Percentiles rank a stretch among this genome's conserved stretches.
phyloP scores from a whole-genome alignment of 2,329 filamentous ascomycete genomes.

The Aspergillus brunneoviolaceus region DNA sequence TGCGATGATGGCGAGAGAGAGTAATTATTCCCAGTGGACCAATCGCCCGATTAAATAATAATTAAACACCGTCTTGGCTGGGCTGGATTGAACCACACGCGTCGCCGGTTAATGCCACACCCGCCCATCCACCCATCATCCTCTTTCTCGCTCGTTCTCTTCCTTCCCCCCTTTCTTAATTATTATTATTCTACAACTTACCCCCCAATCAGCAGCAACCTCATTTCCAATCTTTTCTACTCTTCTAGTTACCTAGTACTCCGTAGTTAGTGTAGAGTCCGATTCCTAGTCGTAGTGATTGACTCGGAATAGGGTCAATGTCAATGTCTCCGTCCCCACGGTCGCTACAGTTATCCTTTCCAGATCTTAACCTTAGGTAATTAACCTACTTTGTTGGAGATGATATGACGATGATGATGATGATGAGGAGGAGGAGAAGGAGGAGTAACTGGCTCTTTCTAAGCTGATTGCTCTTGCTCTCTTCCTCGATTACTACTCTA shows the following conservation, averaged over 20 bases:
- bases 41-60: neutral
- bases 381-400: no score
- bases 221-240: neutral
- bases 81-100: conserved; percentile 1
- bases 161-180: conserved; percentile 1
- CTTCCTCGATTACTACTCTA: neutral
- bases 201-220: neutral
- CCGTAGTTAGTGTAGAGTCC: neutral
- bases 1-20: neutral
- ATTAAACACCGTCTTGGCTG: conserved; percentile 5
- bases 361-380: neutral
- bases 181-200: neutral
- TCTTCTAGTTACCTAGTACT: neutral
- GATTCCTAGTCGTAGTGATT: neutral
- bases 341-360: neutral
- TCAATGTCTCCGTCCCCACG: neutral
- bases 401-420: no score
- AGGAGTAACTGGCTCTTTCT: neutral
- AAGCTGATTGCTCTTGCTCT: neutral
- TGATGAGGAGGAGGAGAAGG: neutral
- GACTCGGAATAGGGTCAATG: neutral
- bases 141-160: neutral
- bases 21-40: conserved; percentile 5
- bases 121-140: neutral
- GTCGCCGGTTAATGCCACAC: conserved; percentile 11